Evolutionary conservation across 257 asterid species (phyloP).

Genomic region (Ballota nigra): DNA sequence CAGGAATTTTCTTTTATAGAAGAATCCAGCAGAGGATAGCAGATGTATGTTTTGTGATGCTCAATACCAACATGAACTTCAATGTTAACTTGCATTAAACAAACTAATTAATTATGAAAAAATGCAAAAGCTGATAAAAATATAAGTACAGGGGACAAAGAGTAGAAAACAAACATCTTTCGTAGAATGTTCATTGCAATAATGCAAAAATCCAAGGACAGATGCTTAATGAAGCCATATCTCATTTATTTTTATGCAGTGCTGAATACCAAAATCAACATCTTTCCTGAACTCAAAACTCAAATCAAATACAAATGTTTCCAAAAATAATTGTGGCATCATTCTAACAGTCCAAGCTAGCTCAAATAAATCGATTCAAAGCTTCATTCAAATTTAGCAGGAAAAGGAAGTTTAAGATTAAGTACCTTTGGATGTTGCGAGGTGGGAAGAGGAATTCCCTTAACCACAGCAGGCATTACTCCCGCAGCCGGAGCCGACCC

Average conservation of each 20-base stretch:
- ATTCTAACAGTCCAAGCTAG: neutral
- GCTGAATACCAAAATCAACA: neutral
- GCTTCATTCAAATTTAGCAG: neutral
- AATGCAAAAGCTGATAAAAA: too few species aligned
- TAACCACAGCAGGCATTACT: slow-evolving; percentile 45
- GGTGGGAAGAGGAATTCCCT: slow-evolving; percentile 51
- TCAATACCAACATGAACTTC: slow-evolving; percentile 3
- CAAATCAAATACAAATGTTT: slow-evolving; percentile 3
- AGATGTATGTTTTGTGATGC: neutral
- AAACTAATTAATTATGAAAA: too few species aligned
- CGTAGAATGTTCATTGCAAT: neutral
- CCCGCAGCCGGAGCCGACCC: slow-evolving; percentile 40
- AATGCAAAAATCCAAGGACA: neutral
- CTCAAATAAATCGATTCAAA: neutral
- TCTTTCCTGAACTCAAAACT: neutral
- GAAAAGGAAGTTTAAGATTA: neutral
- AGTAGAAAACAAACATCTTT: neutral
- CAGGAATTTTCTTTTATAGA: neutral
- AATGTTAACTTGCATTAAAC: neutral
- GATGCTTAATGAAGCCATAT: neutral
- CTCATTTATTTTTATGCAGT: neutral
- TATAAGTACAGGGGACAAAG: neutral
- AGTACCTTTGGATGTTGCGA: slow-evolving; percentile 57
- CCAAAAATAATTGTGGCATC: neutral
- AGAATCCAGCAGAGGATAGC: slow-evolving; percentile 1